Conservation (phyloP, 768 basidiomycete species). For the Mycena sanguinolenta region DNA sequence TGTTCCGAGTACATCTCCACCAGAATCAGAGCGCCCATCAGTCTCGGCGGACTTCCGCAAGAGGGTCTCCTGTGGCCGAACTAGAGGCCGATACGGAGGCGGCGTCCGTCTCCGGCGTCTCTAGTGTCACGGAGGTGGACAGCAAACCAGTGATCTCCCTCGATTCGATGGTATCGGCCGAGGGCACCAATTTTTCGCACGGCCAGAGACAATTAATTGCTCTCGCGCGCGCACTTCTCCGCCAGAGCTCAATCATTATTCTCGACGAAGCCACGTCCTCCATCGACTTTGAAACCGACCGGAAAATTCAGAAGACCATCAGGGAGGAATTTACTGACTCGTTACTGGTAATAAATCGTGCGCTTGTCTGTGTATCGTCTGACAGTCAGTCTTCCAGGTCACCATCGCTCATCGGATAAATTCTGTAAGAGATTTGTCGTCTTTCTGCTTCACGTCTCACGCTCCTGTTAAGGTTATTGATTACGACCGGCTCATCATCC, state of each 20-base stretch:
- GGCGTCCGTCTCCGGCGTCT: conserved; percentile 55
- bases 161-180: conserved; percentile 86
- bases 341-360: conserved; percentile 59
- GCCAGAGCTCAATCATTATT: conserved; percentile 79
- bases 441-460: neutral
- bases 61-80: conserved; percentile 61
- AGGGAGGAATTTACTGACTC: conserved; percentile 85
- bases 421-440: neutral
- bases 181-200: conserved; percentile 91
- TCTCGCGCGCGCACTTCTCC: conserved; percentile 83
- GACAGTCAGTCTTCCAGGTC: conserved; percentile 45
- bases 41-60: conserved; percentile 61
- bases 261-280: conserved; percentile 89
- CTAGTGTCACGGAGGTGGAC: conserved; percentile 68
- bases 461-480: conserved; percentile 64
- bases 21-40: conserved; percentile 59
- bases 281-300: conserved; percentile 88
- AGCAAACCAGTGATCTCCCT: conserved; percentile 69
- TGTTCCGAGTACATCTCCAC: conserved; percentile 85
- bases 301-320: conserved; percentile 91
- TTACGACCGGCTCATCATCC: conserved; percentile 81
- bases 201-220: conserved; percentile 91
- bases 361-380: neutral
- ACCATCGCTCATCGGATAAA: conserved; percentile 48
- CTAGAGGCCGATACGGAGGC: conserved; percentile 54